These are phyloP conservation scores for Phytophthora idaei DNA, from an alignment of 352 stramenopile species.

Conservation along the genomic window DNA sequence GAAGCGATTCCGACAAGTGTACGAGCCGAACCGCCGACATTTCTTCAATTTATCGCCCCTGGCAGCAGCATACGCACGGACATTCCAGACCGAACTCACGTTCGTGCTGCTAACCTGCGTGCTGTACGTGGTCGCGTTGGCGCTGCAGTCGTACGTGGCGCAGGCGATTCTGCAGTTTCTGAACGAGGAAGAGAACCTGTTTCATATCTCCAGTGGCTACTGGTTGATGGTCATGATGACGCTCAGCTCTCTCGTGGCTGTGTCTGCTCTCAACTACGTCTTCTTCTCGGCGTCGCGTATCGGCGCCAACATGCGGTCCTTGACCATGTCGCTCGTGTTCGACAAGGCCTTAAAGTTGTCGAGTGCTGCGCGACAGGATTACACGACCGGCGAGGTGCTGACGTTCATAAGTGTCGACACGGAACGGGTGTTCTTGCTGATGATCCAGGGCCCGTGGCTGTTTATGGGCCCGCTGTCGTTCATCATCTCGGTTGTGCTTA, in stretches of 20 bases:
- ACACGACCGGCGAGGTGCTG: slow-evolving; percentile 44
- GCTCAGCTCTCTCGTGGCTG: slow-evolving; percentile 24
- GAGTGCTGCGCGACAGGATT: slow-evolving; percentile 41
- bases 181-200: slow-evolving; percentile 34
- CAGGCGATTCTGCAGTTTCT: slow-evolving; percentile 39
- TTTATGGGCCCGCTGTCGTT: slow-evolving; percentile 35
- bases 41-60: slow-evolving; percentile 26
- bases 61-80: slow-evolving; percentile 15
- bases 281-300: slow-evolving; percentile 41
- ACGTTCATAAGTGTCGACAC: slow-evolving; percentile 19
- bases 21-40: slow-evolving; percentile 18
- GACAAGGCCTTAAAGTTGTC: slow-evolving; percentile 69
- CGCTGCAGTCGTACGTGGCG: slow-evolving; percentile 33
- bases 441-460: slow-evolving; percentile 37
- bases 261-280: slow-evolving; percentile 44
- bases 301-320: slow-evolving; percentile 44
- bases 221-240: slow-evolving; percentile 37
- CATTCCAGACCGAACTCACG: slow-evolving; percentile 21
- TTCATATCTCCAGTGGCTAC: slow-evolving; percentile 38
- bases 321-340: slow-evolving; percentile 49
- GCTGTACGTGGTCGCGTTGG: slow-evolving; percentile 36
- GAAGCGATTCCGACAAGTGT: slow-evolving; percentile 23
- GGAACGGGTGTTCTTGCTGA: slow-evolving; percentile 43
- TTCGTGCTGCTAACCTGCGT: slow-evolving; percentile 27
- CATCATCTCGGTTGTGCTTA: slow-evolving; percentile 31